Conservation (phyloP, 805 yeast species). For the Nakazawaea peltata region DNA sequence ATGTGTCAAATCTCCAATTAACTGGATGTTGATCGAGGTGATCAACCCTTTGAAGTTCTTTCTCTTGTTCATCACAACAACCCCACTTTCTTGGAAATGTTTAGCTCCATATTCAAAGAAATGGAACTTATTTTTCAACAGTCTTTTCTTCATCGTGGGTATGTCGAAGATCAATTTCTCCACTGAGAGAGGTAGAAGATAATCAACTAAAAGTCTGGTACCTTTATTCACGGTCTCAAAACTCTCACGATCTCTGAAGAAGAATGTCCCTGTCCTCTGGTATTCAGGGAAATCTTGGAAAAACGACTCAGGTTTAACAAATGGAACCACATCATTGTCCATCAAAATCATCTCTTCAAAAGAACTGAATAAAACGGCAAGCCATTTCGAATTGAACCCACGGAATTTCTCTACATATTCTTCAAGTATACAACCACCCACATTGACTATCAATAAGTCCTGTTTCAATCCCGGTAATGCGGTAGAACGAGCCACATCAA, state of each 20-base stretch:
- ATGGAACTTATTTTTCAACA: constrained; percentile 22
- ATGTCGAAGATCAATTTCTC: constrained; percentile 31
- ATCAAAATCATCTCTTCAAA: constrained; percentile 46
- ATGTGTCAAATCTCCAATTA: constrained; percentile 32
- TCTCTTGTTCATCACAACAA: constrained; percentile 36
- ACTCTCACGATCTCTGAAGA: constrained; percentile 43
- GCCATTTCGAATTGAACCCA: constrained; percentile 35
- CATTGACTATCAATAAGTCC: constrained; percentile 25
- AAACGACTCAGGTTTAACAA: constrained; percentile 28
- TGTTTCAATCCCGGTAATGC: constrained; percentile 19
- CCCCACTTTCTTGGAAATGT: constrained; percentile 42
- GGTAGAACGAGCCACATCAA: constrained; percentile 27
- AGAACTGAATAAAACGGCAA: constrained; percentile 51
- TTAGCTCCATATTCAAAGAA: constrained; percentile 33
- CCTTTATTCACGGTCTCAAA: constrained; percentile 21
- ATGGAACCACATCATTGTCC: constrained; percentile 44
- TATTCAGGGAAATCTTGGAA: constrained; percentile 25
- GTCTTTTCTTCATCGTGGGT: constrained; percentile 25
- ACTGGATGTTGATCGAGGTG: constrained; percentile 32
- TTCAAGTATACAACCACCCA: constrained; percentile 18
- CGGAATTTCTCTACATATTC: constrained; percentile 17
- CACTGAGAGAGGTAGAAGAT: constrained; percentile 35
- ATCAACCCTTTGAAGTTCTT: constrained; percentile 42
- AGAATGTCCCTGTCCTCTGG: constrained; percentile 28
- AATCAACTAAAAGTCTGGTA: constrained; percentile 32